These are phyloP conservation scores for Lipomyces chichibuensis DNA, from an alignment of 805 yeast species.

Conservation along the genomic window DNA sequence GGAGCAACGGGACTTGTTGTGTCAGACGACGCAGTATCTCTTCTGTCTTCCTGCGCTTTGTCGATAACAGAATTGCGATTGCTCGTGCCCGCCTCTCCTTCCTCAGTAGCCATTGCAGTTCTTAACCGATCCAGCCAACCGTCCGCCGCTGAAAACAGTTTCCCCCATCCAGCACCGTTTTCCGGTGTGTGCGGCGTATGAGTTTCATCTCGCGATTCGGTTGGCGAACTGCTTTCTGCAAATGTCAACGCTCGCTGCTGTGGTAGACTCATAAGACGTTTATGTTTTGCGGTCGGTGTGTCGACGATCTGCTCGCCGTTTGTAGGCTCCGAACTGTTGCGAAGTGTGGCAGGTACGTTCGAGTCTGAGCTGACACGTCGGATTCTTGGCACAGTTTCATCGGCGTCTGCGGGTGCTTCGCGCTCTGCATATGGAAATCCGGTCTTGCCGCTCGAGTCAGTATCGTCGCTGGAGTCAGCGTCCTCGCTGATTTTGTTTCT, in stretches of 20 bases:
- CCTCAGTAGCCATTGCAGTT: slow-evolving; percentile 10
- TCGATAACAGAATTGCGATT: neutral
- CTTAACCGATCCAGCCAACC: slow-evolving; percentile 21
- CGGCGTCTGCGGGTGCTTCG: neutral
- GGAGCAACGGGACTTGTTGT: neutral
- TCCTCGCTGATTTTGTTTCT: neutral
- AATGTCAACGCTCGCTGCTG: neutral
- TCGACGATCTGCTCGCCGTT: neutral
- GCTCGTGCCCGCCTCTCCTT: neutral
- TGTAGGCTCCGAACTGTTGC: neutral
- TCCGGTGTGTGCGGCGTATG: neutral
- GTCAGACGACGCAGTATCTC: neutral
- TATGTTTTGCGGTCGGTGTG: neutral
- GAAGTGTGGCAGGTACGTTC: neutral
- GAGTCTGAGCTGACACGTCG: neutral
- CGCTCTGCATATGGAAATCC: neutral
- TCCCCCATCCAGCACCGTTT: slow-evolving; percentile 17
- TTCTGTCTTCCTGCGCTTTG: neutral
- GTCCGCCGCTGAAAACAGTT: slow-evolving; percentile 13
- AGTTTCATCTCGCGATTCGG: neutral
- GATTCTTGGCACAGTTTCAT: neutral
- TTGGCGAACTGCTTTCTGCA: neutral
- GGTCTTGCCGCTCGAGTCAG: neutral
- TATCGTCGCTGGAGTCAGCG: too few species aligned
- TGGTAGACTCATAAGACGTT: neutral